Percentiles rank a stretch among this genome's conserved stretches.
Conservation (phyloP, 306 rosid species). For the Boehmeria nivea region DNA sequence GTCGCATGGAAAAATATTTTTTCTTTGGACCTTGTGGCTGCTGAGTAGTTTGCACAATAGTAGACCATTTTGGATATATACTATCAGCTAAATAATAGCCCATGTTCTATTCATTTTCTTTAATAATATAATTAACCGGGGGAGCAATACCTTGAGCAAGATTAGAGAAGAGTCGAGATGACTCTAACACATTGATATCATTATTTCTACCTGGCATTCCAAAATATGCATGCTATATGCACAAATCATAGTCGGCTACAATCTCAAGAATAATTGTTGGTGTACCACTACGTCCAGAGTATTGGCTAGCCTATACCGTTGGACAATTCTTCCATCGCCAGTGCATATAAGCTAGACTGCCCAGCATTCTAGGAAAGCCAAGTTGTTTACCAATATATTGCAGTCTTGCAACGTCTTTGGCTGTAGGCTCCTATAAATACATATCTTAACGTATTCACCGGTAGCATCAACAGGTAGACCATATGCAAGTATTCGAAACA, state of each 20-base stretch:
- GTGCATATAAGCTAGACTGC: background rate
- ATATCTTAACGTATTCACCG: no score
- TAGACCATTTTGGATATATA: no score
- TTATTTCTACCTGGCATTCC: background rate
- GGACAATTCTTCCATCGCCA: background rate
- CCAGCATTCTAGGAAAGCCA: background rate
- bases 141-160: no score
- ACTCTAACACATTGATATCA: constrained; percentile 3
- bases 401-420: background rate
- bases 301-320: background rate
- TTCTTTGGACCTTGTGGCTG: no score
- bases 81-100: constrained; percentile 2
- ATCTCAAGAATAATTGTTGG: background rate
- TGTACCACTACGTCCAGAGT: background rate
- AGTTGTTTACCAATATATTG: background rate
- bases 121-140: background rate
- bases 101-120: background rate
- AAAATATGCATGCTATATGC: background rate
- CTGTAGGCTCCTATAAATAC: background rate
- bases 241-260: background rate
- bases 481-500: no score
- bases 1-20: background rate
- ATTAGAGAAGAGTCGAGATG: background rate
- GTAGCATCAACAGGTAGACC: no score
- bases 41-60: no score